Evolutionary conservation across 2,329 filamentous ascomycete genomes (phyloP).

Genomic region (Penicillium sp.): DNA sequence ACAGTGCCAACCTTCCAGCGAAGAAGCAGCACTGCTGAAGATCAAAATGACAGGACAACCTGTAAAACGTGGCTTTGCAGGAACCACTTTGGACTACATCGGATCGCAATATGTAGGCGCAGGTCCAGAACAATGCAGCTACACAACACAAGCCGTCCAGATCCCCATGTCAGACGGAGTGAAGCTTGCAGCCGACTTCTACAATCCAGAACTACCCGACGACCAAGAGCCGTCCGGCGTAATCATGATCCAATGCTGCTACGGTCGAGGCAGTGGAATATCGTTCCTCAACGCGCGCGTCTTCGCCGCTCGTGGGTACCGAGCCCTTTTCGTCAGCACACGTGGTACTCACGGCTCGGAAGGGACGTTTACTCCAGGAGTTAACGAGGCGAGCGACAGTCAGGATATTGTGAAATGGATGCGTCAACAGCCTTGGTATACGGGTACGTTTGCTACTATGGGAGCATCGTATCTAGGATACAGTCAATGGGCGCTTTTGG

Average conservation of each 20-base stretch:
- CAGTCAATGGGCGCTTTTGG: conserved; percentile 18
- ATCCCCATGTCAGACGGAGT: conserved; percentile 17
- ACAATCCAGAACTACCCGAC: conserved; percentile 9
- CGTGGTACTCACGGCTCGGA: conserved; percentile 17
- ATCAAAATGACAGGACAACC: conserved; percentile 2
- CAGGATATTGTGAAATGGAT: conserved; percentile 20
- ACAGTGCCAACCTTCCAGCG: neutral
- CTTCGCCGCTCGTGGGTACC: conserved; percentile 18
- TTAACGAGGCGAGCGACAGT: conserved; percentile 12
- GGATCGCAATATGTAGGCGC: conserved; percentile 9
- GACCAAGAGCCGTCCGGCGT: conserved; percentile 6
- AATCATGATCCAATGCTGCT: conserved; percentile 18
- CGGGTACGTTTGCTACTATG: conserved; percentile 15
- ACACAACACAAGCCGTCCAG: conserved; percentile 14
- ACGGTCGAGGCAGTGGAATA: conserved; percentile 12
- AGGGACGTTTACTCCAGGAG: conserved; percentile 9
- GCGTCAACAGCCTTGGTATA: conserved; percentile 18
- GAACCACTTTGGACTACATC: conserved; percentile 12
- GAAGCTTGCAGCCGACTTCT: conserved; percentile 15
- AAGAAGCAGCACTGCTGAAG: neutral
- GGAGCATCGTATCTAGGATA: conserved; percentile 18
- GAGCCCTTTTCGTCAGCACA: conserved; percentile 16
- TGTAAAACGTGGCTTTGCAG: conserved; percentile 5
- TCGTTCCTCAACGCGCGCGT: conserved; percentile 15
- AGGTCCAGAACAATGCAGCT: conserved; percentile 14